Evolutionary conservation across 2,329 filamentous ascomycete species (phyloP).

Genomic region (Huntiella bhutanensis): DNA sequence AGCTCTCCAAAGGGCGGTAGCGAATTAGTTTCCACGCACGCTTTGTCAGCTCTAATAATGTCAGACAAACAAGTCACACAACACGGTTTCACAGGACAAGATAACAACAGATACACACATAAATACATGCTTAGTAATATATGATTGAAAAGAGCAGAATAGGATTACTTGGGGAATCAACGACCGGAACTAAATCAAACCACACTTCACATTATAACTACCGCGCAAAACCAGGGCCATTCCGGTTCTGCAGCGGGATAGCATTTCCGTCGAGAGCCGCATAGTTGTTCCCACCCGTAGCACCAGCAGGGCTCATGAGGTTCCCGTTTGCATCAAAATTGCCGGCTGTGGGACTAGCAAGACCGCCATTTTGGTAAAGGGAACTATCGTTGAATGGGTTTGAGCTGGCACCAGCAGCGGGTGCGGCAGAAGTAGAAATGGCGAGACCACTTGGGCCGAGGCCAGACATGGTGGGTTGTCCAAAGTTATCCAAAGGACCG

Average conservation of each 20-base stretch:
- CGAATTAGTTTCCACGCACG: constrained; percentile 20
- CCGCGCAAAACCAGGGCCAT: neutral
- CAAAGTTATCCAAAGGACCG: constrained; percentile 15
- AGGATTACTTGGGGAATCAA: neutral
- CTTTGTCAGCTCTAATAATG: neutral
- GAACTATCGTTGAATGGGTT: neutral
- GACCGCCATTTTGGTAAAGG: constrained; percentile 8
- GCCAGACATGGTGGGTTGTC: constrained; percentile 17
- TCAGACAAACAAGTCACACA: neutral
- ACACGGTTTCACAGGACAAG: neutral
- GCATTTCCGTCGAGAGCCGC: neutral
- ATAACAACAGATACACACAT: neutral
- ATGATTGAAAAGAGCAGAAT: neutral
- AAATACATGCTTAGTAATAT: neutral
- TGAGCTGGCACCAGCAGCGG: constrained; percentile 3
- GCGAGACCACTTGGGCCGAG: constrained; percentile 13
- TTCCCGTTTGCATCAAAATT: neutral
- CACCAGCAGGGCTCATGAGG: neutral
- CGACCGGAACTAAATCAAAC: neutral
- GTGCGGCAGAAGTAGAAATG: constrained; percentile 4
- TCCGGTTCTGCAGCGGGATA: constrained; percentile 6
- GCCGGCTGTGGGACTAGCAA: neutral
- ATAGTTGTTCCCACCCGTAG: neutral
- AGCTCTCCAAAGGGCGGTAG: constrained; percentile 52
- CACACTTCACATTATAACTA: neutral